Evolutionary conservation across 805 yeast genomes (phyloP), one percentile per base, ranked within the genome.

Genomic region (Hanseniaspora lindneri): DNA sequence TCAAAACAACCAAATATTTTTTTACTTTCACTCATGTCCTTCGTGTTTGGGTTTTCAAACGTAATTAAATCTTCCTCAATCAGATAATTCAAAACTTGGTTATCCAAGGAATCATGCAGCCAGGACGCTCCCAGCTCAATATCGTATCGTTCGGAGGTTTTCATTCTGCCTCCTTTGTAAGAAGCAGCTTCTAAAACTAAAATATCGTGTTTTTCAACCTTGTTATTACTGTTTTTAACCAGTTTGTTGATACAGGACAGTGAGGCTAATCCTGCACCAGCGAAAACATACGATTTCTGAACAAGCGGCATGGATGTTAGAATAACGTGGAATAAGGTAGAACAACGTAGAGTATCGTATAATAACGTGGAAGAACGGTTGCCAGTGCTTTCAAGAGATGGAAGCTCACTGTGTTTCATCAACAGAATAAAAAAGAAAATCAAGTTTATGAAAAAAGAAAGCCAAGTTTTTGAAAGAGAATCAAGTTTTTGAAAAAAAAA

Each of bases 231-330:
- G 25, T 25, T 16, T 7, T 29, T 32, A 2, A 72, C 52, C 3
- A 83, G 66, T 9, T 71, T 74, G 3, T 71, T 57, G 0, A 88
- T 86, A 0, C 92, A 80, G 52, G 80, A 78, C 24, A 83, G 63
- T 0, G 92, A 94, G 0, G 94, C 63, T n/a, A 83, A 75, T 0
- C 95, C 95, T n/a, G 80, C 92, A 1, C 95, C 95, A 8, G 85
- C 67, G 16, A 85, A 72, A 1, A 79, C 67, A 1, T 46, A 46
- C 17, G 44, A 40, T 11, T 20, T 35, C 1, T 47, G 16, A 23
- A 19, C 28, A 34, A 20, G n/a, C 8, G 10, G 13, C 44, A 32
- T 40, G n/a, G n/a, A n/a, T n/a, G n/a, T n/a, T n/a, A n/a, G n/a
- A n/a, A n/a, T n/a, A n/a, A n/a, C n/a, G n/a, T n/a, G n/a, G n/a